Base-by-base conservation (phyloP, 768 basidiomycete genomes). In the Daedaleopsis sinensis region DNA sequence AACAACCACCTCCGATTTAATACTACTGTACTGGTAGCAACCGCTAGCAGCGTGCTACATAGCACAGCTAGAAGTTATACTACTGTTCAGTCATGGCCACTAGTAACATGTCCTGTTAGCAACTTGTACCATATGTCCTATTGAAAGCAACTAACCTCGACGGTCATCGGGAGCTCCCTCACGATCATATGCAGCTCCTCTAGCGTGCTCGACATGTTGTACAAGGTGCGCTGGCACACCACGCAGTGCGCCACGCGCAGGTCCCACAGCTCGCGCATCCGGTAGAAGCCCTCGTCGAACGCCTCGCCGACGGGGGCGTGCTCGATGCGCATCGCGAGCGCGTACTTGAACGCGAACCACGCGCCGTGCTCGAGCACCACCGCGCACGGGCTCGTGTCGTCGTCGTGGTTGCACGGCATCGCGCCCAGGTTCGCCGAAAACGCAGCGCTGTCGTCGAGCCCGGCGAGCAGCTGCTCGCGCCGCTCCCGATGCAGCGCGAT, bases 401-500 rank as follows among this genome's bases (percentile, higher is more conserved):
- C 44, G 18, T 13, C 32, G 18, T 15, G 16, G 48, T 50, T 48
- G 61, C 67, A 68, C 48, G 38, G 24, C 15, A 59, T 44, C 12
- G 54, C 54, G 6, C 18, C 21, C 36, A 47, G 46, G 53, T 67
- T 67, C 27, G 75, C 73, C 19, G 72, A 71, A 63, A 83, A 83
- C 6, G 68, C 48, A 35, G 65, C 68, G 7, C 70, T 72, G 16
- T 72, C 71, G 62, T 82, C 76, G 32, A 82, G 64, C 11, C 70
- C 59, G 1, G 61, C 58, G 48, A 76, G 74, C 65, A 84, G 74
- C 6, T 64, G 63, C 52, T 80, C 77, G 53, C 79, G 68, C 32
- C 82, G 73, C 5, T 65, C 65, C 15, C 78, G 72, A 65, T 82
- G 81, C 23, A 82, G 73, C n/a, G 69, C 65, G 12, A 82, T 60